Conservation (phyloP, 768 basidiomycete species). For the Termitomyces sp. region DNA sequence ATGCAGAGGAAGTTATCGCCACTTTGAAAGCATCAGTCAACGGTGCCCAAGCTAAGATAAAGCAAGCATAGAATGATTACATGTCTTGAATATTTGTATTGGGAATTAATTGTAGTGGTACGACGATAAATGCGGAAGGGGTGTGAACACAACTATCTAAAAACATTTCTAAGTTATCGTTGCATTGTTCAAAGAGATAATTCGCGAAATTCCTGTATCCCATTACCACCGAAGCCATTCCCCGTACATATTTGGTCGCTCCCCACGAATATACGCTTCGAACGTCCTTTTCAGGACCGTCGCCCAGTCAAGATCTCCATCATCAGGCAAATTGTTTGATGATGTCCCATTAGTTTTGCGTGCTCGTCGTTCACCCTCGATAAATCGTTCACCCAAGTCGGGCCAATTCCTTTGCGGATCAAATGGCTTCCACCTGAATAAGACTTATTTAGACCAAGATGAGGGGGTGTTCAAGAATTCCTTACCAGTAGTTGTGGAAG, state of each 20-base stretch:
- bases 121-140: not conserved
- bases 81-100: not conserved
- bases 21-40: conserved; percentile 66
- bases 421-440: conserved; percentile 91
- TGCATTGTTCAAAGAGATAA: not conserved
- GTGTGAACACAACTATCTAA: conserved; percentile 2
- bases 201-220: not conserved
- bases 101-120: not conserved
- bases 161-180: conserved; percentile 1
- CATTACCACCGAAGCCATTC: conserved; percentile 61
- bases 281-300: conserved; percentile 95
- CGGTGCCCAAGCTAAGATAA: conserved; percentile 51
- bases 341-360: conserved; percentile 36
- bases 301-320: conserved; percentile 85
- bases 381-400: conserved; percentile 81
- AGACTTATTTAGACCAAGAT: not conserved
- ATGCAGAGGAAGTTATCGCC: conserved; percentile 75
- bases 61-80: conserved; percentile 10
- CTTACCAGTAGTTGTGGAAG: conserved; percentile 90
- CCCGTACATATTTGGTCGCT: conserved; percentile 94
- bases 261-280: conserved; percentile 87
- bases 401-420: conserved; percentile 94
- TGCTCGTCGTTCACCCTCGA: conserved; percentile 65
- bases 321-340: conserved; percentile 50
- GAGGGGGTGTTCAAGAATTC: not conserved